Evolutionary conservation across 2,329 filamentous ascomycete species (phyloP).

Genomic region (Ascochyta fabae): DNA sequence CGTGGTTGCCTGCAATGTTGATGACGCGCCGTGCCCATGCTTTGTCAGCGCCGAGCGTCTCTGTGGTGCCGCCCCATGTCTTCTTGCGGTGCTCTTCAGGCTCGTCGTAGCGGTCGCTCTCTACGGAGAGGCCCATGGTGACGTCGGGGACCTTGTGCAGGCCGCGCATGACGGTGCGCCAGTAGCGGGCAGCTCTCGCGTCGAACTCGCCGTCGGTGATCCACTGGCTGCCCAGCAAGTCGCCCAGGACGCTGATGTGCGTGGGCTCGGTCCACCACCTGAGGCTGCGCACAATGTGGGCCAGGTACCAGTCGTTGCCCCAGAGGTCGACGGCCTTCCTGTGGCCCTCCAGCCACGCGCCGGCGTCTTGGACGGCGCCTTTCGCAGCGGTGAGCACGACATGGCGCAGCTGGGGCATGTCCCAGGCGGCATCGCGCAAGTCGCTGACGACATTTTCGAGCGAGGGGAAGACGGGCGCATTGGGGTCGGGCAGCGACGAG

Average conservation of each 20-base stretch:
- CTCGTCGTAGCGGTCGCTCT: slow-evolving; percentile 28
- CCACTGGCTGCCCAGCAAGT: slow-evolving; percentile 95
- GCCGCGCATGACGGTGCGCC: slow-evolving; percentile 78
- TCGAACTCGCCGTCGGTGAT: slow-evolving; percentile 85
- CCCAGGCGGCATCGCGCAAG: slow-evolving; percentile 26
- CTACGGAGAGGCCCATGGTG: slow-evolving; percentile 33
- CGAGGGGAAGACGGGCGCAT: slow-evolving; percentile 48
- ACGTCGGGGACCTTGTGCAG: slow-evolving; percentile 65
- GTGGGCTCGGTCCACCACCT: slow-evolving; percentile 85
- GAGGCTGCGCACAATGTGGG: slow-evolving; percentile 85
- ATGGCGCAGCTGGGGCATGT: slow-evolving; percentile 15
- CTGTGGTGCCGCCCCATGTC: slow-evolving; percentile 37
- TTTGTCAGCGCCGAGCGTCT: slow-evolving; percentile 54
- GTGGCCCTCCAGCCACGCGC: slow-evolving; percentile 67
- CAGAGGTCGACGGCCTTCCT: slow-evolving; percentile 86
- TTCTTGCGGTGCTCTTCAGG: slow-evolving; percentile 12
- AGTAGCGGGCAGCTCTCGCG: slow-evolving; percentile 74
- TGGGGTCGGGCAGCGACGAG: slow-evolving; percentile 70
- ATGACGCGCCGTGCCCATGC: slow-evolving; percentile 80
- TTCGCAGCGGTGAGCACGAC: slow-evolving; percentile 20
- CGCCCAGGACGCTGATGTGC: slow-evolving; percentile 87
- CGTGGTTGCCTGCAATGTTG: slow-evolving; percentile 93
- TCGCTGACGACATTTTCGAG: slow-evolving; percentile 44
- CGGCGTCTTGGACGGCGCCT: slow-evolving; percentile 64
- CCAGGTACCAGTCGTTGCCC: slow-evolving; percentile 94